A percentile compares a stretch with the other conserved stretches of the same genome.
These are phyloP conservation scores for Cylindrotheca closterium DNA, from an alignment of 108 stramenopile species.

Conservation along the genomic window DNA sequence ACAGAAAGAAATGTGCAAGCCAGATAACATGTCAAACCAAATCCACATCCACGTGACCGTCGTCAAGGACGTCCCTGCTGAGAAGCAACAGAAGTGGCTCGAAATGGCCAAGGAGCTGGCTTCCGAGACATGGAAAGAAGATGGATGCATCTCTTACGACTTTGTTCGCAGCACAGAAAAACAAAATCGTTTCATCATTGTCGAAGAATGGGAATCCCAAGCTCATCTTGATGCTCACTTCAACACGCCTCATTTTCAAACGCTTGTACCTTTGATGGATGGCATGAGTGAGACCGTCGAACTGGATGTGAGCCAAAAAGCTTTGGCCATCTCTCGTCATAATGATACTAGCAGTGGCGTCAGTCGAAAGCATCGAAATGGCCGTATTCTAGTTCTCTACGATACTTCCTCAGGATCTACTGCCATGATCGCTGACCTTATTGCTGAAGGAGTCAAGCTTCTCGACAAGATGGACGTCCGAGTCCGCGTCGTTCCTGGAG, in stretches of 20 bases:
- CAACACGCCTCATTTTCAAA: conserved; percentile 13
- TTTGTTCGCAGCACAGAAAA: conserved; percentile 4
- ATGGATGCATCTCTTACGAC: conserved; percentile 20
- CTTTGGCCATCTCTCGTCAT: conserved; percentile 2
- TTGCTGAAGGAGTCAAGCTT: conserved; percentile 20
- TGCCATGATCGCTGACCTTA: conserved; percentile 42
- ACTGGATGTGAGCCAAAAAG: conserved; percentile 1
- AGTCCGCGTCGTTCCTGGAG: conserved; percentile 15
- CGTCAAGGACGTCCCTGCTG: conserved; percentile 5
- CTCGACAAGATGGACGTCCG: conserved; percentile 17
- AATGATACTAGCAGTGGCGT: not conserved
- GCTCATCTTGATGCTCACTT: conserved; percentile 20
- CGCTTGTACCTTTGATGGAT: conserved; percentile 20
- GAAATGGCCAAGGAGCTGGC: conserved; percentile 7
- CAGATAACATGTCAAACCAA: too few relatives aligned
- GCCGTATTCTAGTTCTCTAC: conserved; percentile 38
- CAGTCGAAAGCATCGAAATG: conserved; percentile 4
- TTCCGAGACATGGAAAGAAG: conserved; percentile 10
- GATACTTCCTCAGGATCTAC: conserved; percentile 58
- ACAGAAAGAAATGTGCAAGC: too few relatives aligned
- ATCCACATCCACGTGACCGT: conserved; percentile 8
- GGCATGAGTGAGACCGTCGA: conserved; percentile 15
- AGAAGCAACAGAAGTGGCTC: conserved; percentile 10
- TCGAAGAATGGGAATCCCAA: conserved; percentile 26
- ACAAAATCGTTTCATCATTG: conserved; percentile 8